Conservation (phyloP, 75 land plant genomes). For the Gnetum montanum region DNA sequence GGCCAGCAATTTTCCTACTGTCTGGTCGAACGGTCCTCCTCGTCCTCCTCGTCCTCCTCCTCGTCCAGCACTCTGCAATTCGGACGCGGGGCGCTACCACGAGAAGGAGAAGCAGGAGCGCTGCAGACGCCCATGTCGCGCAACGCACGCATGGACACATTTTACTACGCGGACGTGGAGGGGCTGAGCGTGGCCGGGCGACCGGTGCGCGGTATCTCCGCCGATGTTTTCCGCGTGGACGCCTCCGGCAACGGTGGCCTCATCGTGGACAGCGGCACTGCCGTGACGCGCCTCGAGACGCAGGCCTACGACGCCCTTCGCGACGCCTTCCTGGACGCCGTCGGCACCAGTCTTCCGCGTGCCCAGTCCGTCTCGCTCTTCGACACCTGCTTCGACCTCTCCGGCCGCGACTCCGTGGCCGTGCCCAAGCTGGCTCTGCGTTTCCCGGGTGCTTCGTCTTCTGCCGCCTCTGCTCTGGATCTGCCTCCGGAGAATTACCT, state of each 20-base stretch:
- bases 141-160: constrained; percentile 45
- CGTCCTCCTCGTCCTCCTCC: constrained; percentile 8
- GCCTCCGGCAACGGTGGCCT: constrained; percentile 59
- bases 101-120: constrained; percentile 24
- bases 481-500: constrained; percentile 70
- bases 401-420: constrained; percentile 40
- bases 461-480: constrained; percentile 23
- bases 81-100: constrained; percentile 11
- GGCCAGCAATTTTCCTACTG: constrained; percentile 26
- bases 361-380: constrained; percentile 51
- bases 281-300: constrained; percentile 53
- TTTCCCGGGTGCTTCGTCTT: no score
- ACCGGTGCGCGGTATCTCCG: constrained; percentile 28
- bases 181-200: constrained; percentile 63
- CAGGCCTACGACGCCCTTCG: constrained; percentile 47
- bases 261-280: constrained; percentile 60
- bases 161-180: constrained; percentile 33
- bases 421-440: constrained; percentile 60
- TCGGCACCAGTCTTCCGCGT: constrained; percentile 25
- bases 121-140: no score
- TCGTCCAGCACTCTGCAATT: constrained; percentile 31
- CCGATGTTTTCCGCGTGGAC: constrained; percentile 29
- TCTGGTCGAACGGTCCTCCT: constrained; percentile 23
- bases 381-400: constrained; percentile 80
- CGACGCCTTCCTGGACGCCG: constrained; percentile 51